Percentiles rank a stretch among this genome's conserved stretches.
These are phyloP conservation scores for Drechslerella dactyloides DNA, from an alignment of 2,329 filamentous ascomycete genomes.

Conservation along the genomic window DNA sequence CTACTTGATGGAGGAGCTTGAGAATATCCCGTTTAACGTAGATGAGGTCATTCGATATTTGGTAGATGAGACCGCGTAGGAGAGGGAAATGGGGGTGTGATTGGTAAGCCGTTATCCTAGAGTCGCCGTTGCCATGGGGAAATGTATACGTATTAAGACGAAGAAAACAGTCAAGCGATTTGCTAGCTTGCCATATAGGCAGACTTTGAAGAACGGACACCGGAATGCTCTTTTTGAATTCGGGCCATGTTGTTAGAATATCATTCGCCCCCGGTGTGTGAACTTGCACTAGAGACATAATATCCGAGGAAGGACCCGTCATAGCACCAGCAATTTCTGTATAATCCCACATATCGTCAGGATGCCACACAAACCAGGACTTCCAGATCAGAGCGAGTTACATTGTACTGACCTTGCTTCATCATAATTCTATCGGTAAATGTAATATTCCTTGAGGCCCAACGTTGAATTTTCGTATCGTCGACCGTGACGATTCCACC, in stretches of 20 bases:
- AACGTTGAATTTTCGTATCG: conserved; percentile 1
- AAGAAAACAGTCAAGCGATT: not conserved
- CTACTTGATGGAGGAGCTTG: conserved; percentile 6
- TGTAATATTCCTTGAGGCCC: conserved; percentile 20
- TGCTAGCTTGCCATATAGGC: conserved; percentile 21
- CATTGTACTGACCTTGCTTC: too few relatives aligned
- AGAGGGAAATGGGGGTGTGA: conserved; percentile 4
- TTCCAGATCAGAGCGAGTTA: too few relatives aligned
- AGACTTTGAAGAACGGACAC: conserved; percentile 1
- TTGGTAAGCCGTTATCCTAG: not conserved
- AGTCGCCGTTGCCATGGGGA: not conserved
- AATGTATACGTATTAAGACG: not conserved
- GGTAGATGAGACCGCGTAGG: conserved; percentile 14
- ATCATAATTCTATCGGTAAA: not conserved
- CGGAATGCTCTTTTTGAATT: conserved; percentile 1
- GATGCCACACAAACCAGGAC: too few relatives aligned
- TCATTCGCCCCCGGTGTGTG: not conserved
- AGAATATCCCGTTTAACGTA: not conserved
- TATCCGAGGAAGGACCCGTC: not conserved
- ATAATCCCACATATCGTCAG: not conserved
- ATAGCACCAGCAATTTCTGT: too few relatives aligned
- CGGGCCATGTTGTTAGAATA: not conserved
- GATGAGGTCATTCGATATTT: conserved; percentile 14
- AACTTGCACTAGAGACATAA: not conserved
- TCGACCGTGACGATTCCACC: not conserved